These are phyloP conservation scores for Fusarium verticillioides DNA, from an alignment of 2,329 filamentous ascomycete species.

Conservation along the genomic window DNA sequence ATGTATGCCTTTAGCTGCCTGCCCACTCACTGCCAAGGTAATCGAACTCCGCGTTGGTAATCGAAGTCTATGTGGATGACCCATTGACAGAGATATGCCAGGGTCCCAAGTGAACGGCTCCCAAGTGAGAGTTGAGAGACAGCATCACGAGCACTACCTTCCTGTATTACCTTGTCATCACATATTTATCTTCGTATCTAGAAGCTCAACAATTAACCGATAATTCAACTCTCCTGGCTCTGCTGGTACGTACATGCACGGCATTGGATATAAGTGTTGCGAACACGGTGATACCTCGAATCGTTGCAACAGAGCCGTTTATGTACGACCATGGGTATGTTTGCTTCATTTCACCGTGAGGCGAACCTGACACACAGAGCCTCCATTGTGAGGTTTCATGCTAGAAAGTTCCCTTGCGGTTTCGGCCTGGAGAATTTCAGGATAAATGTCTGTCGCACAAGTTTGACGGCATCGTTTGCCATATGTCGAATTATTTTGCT, in stretches of 20 bases:
- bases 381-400: conserved; percentile 24
- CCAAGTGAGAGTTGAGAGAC: not conserved
- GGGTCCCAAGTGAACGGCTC: not conserved
- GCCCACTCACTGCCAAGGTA: not conserved
- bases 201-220: not conserved
- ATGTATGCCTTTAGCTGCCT: not conserved
- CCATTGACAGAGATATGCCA: not conserved
- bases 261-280: conserved; percentile 21
- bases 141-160: not conserved
- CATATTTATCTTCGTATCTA: not conserved
- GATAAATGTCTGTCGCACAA: conserved; percentile 34
- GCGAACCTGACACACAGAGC: conserved; percentile 21
- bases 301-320: conserved; percentile 39
- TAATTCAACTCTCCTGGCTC: not conserved
- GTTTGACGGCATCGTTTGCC: conserved; percentile 30
- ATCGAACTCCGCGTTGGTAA: not conserved
- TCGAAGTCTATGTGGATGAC: not conserved
- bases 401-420: conserved; percentile 29
- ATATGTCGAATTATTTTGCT: conserved; percentile 31
- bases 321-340: conserved; percentile 41
- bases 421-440: conserved; percentile 27
- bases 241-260: conserved; percentile 13
- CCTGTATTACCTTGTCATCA: not conserved
- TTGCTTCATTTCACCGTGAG: conserved; percentile 42
- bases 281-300: conserved; percentile 35